phyloP scores from a whole-genome alignment of 495 filamentous ascomycete species.

The Talaromyces nanjingensis region DNA sequence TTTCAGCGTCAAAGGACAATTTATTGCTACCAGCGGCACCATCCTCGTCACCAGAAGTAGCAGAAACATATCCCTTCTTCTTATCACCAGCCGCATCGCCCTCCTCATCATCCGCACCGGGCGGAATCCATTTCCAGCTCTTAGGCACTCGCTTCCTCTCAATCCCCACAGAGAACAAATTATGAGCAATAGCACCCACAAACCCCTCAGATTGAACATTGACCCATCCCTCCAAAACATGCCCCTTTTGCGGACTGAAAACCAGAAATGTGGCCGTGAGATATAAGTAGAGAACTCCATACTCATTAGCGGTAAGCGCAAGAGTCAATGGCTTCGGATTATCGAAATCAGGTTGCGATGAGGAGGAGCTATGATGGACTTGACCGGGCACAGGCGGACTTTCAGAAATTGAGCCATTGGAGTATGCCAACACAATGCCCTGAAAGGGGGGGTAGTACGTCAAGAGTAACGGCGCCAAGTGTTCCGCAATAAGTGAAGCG shows the following conservation, averaged over 20 bases:
- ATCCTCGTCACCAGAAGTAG: constrained; percentile 2
- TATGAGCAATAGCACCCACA: constrained; percentile 62
- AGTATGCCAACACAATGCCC: constrained; percentile 66
- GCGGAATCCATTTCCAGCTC: constrained; percentile 57
- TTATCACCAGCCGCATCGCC: constrained; percentile 7
- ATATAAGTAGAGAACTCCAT: constrained; percentile 62
- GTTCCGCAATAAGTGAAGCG: constrained; percentile 61
- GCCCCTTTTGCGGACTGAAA: constrained; percentile 54
- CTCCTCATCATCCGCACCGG: constrained; percentile 28
- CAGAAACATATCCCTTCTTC: neutral
- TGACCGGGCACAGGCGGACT: constrained; percentile 18
- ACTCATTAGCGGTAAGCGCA: constrained; percentile 55
- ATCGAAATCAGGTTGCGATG: constrained; percentile 16
- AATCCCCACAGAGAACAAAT: constrained; percentile 69
- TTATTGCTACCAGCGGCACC: constrained; percentile 11
- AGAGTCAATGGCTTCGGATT: constrained; percentile 41
- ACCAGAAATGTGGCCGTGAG: constrained; percentile 67
- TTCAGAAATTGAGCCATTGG: constrained; percentile 46
- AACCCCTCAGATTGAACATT: constrained; percentile 69
- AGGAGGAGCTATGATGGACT: constrained; percentile 25
- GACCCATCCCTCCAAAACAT: constrained; percentile 56
- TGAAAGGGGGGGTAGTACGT: constrained; percentile 66
- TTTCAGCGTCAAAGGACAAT: constrained; percentile 30
- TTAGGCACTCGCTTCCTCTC: constrained; percentile 57
- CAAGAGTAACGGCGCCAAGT: constrained; percentile 69